These are phyloP conservation scores for Entonaema liquescens DNA, from an alignment of 495 filamentous ascomycete genomes.

Conservation along the genomic window DNA sequence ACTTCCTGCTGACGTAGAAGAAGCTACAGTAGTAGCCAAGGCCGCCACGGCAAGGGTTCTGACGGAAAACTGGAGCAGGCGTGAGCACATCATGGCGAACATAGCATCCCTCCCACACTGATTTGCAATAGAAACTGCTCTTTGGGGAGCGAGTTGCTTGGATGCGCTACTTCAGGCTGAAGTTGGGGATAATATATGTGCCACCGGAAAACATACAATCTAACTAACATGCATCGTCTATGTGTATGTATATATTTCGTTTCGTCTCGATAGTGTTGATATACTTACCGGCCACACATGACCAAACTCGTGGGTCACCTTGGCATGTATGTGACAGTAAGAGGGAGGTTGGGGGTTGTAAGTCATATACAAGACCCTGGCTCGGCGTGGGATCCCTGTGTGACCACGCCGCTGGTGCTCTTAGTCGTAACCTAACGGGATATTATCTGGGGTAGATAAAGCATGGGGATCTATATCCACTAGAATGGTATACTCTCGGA, in stretches of 20 bases:
- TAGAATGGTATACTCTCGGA: neutral
- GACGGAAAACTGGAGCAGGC: conserved; percentile 32
- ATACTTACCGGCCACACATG: conserved; percentile 14
- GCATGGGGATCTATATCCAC: neutral
- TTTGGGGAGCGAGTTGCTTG: conserved; percentile 12
- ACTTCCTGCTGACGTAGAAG: conserved; percentile 14
- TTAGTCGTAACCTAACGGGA: conserved; percentile 14
- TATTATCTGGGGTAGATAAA: conserved; percentile 25
- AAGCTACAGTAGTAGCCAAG: conserved; percentile 9
- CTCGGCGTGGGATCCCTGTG: conserved; percentile 17
- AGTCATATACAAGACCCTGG: conserved; percentile 6
- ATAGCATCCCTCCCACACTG: conserved; percentile 21
- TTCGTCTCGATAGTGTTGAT: neutral
- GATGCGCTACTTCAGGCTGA: conserved; percentile 29
- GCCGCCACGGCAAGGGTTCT: conserved; percentile 17
- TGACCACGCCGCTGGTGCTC: conserved; percentile 20
- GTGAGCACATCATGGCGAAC: conserved; percentile 34
- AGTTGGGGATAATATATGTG: conserved; percentile 31
- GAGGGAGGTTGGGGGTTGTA: conserved; percentile 27
- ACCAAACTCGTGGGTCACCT: conserved; percentile 15
- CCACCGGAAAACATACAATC: conserved; percentile 10
- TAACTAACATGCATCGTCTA: neutral
- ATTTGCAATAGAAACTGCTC: conserved; percentile 29
- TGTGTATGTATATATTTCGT: conserved; percentile 10
- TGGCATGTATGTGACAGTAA: conserved; percentile 4